Conservation (phyloP, 1,139 yeast species). For the Blastobotrys capitulatus region DNA sequence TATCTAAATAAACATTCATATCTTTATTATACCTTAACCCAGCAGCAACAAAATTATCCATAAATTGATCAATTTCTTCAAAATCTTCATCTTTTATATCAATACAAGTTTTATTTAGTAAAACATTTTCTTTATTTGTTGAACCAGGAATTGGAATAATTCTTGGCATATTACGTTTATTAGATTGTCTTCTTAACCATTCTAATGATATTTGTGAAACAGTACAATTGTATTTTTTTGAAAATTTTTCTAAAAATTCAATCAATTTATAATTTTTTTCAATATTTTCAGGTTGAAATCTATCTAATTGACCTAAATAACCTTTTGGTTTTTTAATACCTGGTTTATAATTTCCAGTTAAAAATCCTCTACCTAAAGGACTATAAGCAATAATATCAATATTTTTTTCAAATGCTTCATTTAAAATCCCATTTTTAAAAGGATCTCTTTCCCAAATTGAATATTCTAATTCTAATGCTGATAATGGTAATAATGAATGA, state of each 20-base stretch:
- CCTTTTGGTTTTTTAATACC: constrained; percentile 62
- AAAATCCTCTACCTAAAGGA: constrained; percentile 71
- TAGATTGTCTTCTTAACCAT: constrained; percentile 46
- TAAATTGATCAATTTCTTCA: constrained; percentile 38
- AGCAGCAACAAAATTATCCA: constrained; percentile 36
- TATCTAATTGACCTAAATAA: constrained; percentile 43
- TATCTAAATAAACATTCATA: too few species aligned
- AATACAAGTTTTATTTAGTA: constrained; percentile 49
- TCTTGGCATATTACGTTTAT: constrained; percentile 43
- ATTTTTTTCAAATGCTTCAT: constrained; percentile 46
- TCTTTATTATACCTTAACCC: constrained; percentile 47
- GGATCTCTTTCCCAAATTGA: constrained; percentile 63
- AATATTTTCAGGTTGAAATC: constrained; percentile 43
- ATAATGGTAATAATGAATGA: constrained; percentile 44
- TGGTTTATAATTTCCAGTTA: constrained; percentile 56
- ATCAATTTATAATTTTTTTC: constrained; percentile 47
- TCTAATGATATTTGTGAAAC: constrained; percentile 67
- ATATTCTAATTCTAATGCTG: constrained; percentile 69
- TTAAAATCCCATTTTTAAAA: constrained; percentile 54
- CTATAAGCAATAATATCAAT: constrained; percentile 74
- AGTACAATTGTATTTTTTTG: constrained; percentile 42
- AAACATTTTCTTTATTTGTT: constrained; percentile 51
- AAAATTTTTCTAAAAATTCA: constrained; percentile 43
- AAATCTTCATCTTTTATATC: constrained; percentile 50
- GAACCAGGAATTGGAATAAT: constrained; percentile 79